Conservation (phyloP, 192 early-diverging fungal species). For the Coemansia sp. region DNA sequence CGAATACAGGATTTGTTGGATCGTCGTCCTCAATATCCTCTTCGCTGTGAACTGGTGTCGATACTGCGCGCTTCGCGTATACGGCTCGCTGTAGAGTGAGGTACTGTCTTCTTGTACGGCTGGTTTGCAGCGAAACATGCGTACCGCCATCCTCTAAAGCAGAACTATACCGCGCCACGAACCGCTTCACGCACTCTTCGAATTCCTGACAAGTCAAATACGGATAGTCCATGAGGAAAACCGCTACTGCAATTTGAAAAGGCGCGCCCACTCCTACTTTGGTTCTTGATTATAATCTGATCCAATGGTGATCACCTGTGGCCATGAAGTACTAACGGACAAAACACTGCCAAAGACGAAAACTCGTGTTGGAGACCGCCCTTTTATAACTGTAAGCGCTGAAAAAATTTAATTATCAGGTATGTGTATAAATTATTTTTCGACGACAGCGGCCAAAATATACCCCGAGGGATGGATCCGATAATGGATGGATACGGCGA, state of each 20-base stretch:
- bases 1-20: neutral
- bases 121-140: neutral
- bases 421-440: neutral
- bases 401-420: constrained; percentile 6
- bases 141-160: neutral
- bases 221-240: constrained; percentile 11
- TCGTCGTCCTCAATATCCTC: constrained; percentile 22
- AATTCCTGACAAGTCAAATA: constrained; percentile 26
- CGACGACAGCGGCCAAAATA: neutral
- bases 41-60: neutral
- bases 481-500: neutral
- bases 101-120: neutral
- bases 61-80: neutral
- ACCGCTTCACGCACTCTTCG: constrained; percentile 9
- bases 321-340: neutral
- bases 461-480: neutral
- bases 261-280: too few species aligned
- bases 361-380: neutral
- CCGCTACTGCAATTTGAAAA: neutral
- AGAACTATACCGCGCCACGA: constrained; percentile 6
- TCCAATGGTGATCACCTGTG: neutral
- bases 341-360: neutral
- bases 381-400: neutral
- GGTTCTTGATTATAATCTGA: neutral
- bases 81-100: neutral